Evolutionary conservation across 495 filamentous ascomycete species (phyloP), one percentile per base, ranked within the genome.

Genomic region (Chaetomium tenue): DNA sequence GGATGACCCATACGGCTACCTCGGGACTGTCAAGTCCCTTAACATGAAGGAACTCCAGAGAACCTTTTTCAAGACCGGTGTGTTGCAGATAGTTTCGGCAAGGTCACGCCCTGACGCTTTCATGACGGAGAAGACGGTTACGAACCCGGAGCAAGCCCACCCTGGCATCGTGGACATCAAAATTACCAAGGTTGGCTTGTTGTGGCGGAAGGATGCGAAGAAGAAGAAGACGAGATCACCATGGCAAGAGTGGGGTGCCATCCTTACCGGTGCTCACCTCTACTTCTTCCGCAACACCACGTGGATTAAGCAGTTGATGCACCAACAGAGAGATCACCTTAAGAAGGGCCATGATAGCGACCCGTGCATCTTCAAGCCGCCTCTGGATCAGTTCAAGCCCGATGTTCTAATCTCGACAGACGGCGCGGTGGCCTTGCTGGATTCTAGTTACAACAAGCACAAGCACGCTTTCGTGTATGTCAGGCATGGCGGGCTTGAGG

Each of bases 241-340:
- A 1, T 99, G 94, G 94, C 92, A 96, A 68, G 94, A 98, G 79
- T 99, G 94, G 94, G 94, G 94, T 53, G 93, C 92, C 39, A 86
- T 99, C 52, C 82, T 99, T 23, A 99, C 94, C 7, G 89, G 92
- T 28, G 93, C 94, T 16, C 93, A 97, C 70, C 83, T 99, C 50
- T 98, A 96, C 75, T 92, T 99, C 77, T 99, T 99, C 78, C 86
- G 89, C 61, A 97, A 98, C 70, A 87, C 91, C 22, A 79, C 83
- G 13, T 98, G 94, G 94, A 86, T 95, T n/a, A 96, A 94, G 71
- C 87, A 81, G 60, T 76, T 99, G 62, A 90, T 97, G 78, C 84
- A 89, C 63, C 94, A 99, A 70, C 83, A 90, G 65, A 92, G 96
- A 26, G 76, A 80, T 15, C 91, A 97, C 67, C 82, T 89, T 63